A percentile compares a stretch with the other conserved stretches of the same genome.
Conservation (phyloP, 352 stramenopile genomes). For the Albugo laibachii region DNA sequence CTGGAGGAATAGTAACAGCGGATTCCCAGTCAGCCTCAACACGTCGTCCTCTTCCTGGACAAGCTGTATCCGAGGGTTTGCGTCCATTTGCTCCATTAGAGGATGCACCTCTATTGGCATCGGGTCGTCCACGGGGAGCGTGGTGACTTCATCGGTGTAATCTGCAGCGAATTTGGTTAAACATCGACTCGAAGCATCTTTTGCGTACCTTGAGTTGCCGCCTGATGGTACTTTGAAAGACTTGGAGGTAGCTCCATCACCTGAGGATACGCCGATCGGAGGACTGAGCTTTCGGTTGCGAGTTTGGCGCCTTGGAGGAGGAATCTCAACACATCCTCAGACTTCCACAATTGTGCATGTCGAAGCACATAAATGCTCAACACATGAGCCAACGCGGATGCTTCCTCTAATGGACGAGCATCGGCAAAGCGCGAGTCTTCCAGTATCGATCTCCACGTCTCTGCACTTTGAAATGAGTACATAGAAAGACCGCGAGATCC, state of each 20-base stretch:
- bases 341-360: slow-evolving; percentile 66
- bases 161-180: no score
- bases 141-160: slow-evolving; percentile 77
- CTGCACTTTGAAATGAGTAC: slow-evolving; percentile 8
- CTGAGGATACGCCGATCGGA: slow-evolving; percentile 28
- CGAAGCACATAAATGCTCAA: slow-evolving; percentile 66
- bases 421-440: slow-evolving; percentile 64
- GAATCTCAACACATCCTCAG: slow-evolving; percentile 54
- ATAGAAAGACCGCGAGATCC: no score
- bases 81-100: slow-evolving; percentile 10
- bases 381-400: slow-evolving; percentile 40
- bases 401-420: slow-evolving; percentile 29
- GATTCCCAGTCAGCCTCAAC: slow-evolving; percentile 55
- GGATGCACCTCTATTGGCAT: slow-evolving; percentile 54
- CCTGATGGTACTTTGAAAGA: slow-evolving; percentile 54
- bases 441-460: slow-evolving; percentile 47
- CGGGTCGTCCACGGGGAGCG: slow-evolving; percentile 55
- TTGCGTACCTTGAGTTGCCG: slow-evolving; percentile 27
- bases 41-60: slow-evolving; percentile 49
- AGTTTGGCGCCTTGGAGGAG: slow-evolving; percentile 41
- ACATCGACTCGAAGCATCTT: neutral
- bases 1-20: slow-evolving; percentile 68
- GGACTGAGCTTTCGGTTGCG: slow-evolving; percentile 25
- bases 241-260: slow-evolving; percentile 30
- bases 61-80: slow-evolving; percentile 11